A percentile compares a stretch with the other conserved stretches of the same genome.
Conservation (phyloP, 2,329 filamentous ascomycete species). For the Pseudopithomyces chartarum region DNA sequence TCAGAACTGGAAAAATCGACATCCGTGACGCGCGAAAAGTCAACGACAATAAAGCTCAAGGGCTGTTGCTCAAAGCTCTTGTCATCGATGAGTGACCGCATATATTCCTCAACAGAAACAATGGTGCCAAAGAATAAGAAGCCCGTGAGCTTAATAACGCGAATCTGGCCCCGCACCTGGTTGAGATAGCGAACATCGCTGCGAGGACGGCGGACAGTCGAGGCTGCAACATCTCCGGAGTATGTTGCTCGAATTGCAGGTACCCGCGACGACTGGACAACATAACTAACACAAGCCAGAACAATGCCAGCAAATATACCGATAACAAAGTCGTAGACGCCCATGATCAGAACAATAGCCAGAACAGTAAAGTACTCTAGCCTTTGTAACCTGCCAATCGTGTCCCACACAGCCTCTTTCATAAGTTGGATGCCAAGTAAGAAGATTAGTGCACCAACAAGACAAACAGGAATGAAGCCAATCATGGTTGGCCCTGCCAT, state of each 20-base stretch:
- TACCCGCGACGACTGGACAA: conserved; percentile 87
- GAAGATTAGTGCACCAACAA: conserved; percentile 94
- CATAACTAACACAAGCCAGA: conserved; percentile 86
- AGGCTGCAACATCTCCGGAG: conserved; percentile 84
- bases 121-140: conserved; percentile 99
- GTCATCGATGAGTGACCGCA: conserved; percentile 80
- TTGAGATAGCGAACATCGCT: conserved; percentile 86
- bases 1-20: conserved; percentile 96
- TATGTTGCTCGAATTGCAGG: conserved; percentile 91
- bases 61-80: conserved; percentile 77
- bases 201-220: conserved; percentile 88
- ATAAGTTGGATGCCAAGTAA: conserved; percentile 91
- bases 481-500: conserved; percentile 85
- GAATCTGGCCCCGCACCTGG: conserved; percentile 84
- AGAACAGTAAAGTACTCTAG: conserved; percentile 90
- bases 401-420: conserved; percentile 84
- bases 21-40: conserved; percentile 86
- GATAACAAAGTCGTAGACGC: conserved; percentile 92
- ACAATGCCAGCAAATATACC: conserved; percentile 92
- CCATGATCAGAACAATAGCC: conserved; percentile 93
- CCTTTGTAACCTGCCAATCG: conserved; percentile 82
- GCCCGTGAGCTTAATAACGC: conserved; percentile 87
- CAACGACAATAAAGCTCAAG: conserved; percentile 87
- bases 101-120: conserved; percentile 88
- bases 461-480: conserved; percentile 94